Percentiles rank a stretch among this genome's conserved stretches.
Evolutionary conservation across 2,329 filamentous ascomycete genomes (phyloP).

Genomic region (Pseudogymnoascus sp.): DNA sequence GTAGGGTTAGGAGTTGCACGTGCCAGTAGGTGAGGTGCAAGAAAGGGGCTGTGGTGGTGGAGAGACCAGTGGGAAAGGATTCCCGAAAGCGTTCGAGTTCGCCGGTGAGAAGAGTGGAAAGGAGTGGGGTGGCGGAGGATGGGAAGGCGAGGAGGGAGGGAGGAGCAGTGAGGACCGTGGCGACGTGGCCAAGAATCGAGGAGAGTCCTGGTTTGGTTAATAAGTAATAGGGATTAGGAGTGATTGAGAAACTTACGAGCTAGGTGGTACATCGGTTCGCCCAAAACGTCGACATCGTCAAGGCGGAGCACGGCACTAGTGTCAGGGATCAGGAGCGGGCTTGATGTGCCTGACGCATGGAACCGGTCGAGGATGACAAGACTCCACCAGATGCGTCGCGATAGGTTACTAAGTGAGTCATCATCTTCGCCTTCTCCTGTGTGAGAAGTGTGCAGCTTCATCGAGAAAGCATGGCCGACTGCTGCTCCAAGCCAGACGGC

Average conservation of each 20-base stretch:
- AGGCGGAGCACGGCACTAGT: conserved; percentile 50
- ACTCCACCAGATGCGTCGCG: conserved; percentile 61
- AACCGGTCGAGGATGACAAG: conserved; percentile 64
- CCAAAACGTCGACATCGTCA: conserved; percentile 51
- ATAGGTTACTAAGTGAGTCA: conserved; percentile 54
- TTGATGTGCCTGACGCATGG: conserved; percentile 60
- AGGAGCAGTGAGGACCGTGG: conserved; percentile 37
- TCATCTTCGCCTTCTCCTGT: conserved; percentile 39
- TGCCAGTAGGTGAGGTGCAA: conserved; percentile 65
- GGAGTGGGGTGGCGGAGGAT: conserved; percentile 34
- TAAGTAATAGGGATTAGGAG: background rate
- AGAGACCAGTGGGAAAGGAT: conserved; percentile 42
- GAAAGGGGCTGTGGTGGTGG: conserved; percentile 45
- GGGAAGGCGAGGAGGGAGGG: conserved; percentile 32
- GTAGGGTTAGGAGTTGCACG: conserved; percentile 53
- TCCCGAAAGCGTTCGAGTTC: conserved; percentile 58
- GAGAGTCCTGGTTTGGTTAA: conserved; percentile 39
- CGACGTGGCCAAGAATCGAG: conserved; percentile 48
- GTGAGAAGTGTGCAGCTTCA: conserved; percentile 49
- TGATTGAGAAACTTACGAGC: conserved; percentile 44
- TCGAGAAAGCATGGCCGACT: conserved; percentile 54
- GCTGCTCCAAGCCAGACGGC: conserved; percentile 54
- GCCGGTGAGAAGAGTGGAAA: conserved; percentile 44
- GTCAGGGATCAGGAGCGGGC: conserved; percentile 53
- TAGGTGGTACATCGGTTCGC: conserved; percentile 55